These are phyloP conservation scores for Selaginella moellendorffii DNA, from an alignment of 75 land plant species.

Conservation along the genomic window DNA sequence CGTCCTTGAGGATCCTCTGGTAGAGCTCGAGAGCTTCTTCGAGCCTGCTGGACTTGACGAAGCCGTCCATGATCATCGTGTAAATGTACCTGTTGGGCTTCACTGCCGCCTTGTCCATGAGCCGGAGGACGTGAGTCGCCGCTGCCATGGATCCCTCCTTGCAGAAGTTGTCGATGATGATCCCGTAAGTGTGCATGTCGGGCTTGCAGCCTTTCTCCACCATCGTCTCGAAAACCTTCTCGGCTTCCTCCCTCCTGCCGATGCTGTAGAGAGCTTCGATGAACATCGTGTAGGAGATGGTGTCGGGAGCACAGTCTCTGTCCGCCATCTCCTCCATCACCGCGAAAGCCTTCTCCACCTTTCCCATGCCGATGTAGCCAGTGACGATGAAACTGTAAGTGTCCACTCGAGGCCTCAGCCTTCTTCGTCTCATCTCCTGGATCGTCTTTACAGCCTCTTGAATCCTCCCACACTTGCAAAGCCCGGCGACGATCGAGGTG, in stretches of 20 bases:
- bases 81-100: not conserved
- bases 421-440: slow-evolving; percentile 25
- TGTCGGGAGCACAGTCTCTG: too few species aligned
- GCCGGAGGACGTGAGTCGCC: not conserved
- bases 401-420: not conserved
- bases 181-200: slow-evolving; percentile 30
- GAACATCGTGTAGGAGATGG: too few species aligned
- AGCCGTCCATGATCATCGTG: not conserved
- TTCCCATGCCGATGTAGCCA: slow-evolving; percentile 17
- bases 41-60: not conserved
- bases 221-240: too few species aligned
- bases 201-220: too few species aligned
- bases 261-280: too few species aligned
- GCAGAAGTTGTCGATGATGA: slow-evolving; percentile 47
- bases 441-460: slow-evolving; percentile 37
- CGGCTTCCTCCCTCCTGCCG: too few species aligned
- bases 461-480: slow-evolving; percentile 34
- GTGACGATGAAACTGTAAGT: not conserved
- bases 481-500: slow-evolving; percentile 52
- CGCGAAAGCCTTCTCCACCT: too few species aligned
- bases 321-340: too few species aligned
- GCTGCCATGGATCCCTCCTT: not conserved
- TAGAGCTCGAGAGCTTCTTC: not conserved
- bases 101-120: not conserved
- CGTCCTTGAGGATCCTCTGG: too few species aligned